Evolutionary conservation across 2,329 filamentous ascomycete genomes (phyloP), one percentile per base, ranked within the genome.

Genomic region (Ceratocystis papillata): DNA sequence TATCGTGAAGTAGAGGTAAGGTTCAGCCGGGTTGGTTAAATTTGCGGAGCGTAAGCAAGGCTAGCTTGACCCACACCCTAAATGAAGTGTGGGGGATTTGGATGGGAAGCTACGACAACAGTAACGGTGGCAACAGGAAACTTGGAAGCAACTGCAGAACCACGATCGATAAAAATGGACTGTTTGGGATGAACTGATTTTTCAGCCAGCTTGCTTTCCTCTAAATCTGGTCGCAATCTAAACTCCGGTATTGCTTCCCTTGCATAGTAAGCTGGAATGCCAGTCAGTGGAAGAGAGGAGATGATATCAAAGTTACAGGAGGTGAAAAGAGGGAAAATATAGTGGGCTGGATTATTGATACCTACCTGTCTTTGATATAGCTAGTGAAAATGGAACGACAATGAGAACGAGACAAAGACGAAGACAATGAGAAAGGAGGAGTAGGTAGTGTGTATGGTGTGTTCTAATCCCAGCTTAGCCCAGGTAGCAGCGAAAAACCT

Each of bases 81-180:
- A 50, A 57, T 63, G 63, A 53, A 46, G 46, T 57, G 66, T 57
- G 53, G 66, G 64, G 66, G 46, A 59, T 60, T 37, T 37, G 41
- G 53, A 45, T 46, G 48, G 50, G 37, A 28, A 50, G 46, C 46
- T 10, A 50, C 37, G 37, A 41, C 48, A 50, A 20, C 48, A 20
- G 48, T 22, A 20, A 50, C n/a, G 1, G n/a, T 22, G 48, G 48
- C 48, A 22, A 50, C 48, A 20, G 22, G n/a, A 12, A 20, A 50
- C 37, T 41, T 15, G 48, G 22, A 20, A 50, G 48, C n/a, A 25
- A 25, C 2, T 50, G 48, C 7, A 50, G 20, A 50, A 20, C 20
- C 48, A 22, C 48, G 22, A 10, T 50, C 8, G 3, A 25, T 22
- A 25, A 50, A 50, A 50, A 22, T 50, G 48, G 1, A 50, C 48